These are phyloP conservation scores for Parafenestella ontariensis DNA, from an alignment of 2,329 filamentous ascomycete genomes.

Conservation along the genomic window DNA sequence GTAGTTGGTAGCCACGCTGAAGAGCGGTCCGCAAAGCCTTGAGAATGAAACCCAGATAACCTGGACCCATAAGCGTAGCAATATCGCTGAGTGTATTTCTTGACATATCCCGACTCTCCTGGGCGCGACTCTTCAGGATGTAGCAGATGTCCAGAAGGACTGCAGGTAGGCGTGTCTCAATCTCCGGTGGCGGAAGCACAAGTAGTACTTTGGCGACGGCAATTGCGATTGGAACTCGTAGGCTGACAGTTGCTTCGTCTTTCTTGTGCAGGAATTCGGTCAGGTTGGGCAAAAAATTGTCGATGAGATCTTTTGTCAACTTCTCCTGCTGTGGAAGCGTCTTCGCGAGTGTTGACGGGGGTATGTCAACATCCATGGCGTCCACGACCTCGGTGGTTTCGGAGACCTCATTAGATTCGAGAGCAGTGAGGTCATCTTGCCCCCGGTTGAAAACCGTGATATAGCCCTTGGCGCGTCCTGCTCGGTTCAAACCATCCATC, in stretches of 20 bases:
- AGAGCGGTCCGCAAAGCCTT: conserved; percentile 87
- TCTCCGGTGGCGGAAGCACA: conserved; percentile 74
- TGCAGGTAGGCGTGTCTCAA: conserved; percentile 77
- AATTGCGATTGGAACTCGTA: conserved; percentile 87
- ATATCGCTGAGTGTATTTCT: conserved; percentile 88
- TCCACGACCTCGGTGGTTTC: conserved; percentile 16
- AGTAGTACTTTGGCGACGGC: conserved; percentile 88
- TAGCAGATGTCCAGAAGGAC: conserved; percentile 92
- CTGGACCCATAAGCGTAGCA: conserved; percentile 77
- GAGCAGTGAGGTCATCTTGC: conserved; percentile 53
- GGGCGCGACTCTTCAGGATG: conserved; percentile 86
- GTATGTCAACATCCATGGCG: conserved; percentile 34
- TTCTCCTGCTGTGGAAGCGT: conserved; percentile 73
- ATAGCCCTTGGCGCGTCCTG: conserved; percentile 51
- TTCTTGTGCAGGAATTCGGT: conserved; percentile 90
- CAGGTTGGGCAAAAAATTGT: conserved; percentile 78
- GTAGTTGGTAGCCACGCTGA: conserved; percentile 86
- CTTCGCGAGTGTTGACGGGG: conserved; percentile 58
- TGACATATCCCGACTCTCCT: conserved; percentile 89
- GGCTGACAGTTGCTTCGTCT: conserved; percentile 91
- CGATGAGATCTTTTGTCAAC: conserved; percentile 73
- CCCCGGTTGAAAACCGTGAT: conserved; percentile 22
- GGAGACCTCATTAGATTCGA: conserved; percentile 21
- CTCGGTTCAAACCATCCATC: conserved; percentile 74
- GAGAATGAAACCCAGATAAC: conserved; percentile 89